These are phyloP conservation scores for Cytospora schulzeri DNA, from an alignment of 2,329 filamentous ascomycete species.

Conservation along the genomic window DNA sequence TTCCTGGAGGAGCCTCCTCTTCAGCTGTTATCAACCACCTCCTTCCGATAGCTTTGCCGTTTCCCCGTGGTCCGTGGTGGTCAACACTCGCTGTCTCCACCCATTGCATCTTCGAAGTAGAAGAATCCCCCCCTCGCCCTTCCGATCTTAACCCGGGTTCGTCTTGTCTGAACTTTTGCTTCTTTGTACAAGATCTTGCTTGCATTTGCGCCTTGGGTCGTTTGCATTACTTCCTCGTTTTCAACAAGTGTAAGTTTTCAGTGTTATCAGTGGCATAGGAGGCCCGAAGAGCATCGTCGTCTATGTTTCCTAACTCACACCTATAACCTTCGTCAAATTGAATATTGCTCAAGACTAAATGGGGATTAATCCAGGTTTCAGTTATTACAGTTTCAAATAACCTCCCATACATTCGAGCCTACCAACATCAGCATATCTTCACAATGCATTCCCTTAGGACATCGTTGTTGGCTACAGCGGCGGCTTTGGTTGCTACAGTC, in stretches of 20 bases:
- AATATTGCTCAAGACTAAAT: background rate
- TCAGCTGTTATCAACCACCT: background rate
- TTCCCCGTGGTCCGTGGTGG: constrained; percentile 3
- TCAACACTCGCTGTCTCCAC: constrained; percentile 13
- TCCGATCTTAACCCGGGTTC: background rate
- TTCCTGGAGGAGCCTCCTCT: background rate
- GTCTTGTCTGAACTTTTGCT: constrained; percentile 4
- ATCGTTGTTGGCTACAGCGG: constrained; percentile 56
- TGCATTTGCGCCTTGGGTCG: background rate
- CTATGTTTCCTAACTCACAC: background rate
- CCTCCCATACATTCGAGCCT: background rate
- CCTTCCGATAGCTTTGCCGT: background rate
- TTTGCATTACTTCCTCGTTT: constrained; percentile 3
- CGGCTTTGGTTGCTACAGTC: constrained; percentile 54
- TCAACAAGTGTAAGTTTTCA: constrained; percentile 1
- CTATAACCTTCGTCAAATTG: no score
- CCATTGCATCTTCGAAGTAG: background rate
- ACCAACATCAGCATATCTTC: background rate
- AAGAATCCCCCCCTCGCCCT: background rate
- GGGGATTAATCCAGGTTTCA: background rate
- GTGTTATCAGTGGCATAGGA: background rate
- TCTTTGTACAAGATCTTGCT: background rate
- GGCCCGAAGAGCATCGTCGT: background rate
- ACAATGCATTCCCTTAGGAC: constrained; percentile 59
- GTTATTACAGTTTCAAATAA: background rate